phyloP scores from a whole-genome alignment of 2,329 filamentous ascomycete species.

The Colletotrichum lupini region DNA sequence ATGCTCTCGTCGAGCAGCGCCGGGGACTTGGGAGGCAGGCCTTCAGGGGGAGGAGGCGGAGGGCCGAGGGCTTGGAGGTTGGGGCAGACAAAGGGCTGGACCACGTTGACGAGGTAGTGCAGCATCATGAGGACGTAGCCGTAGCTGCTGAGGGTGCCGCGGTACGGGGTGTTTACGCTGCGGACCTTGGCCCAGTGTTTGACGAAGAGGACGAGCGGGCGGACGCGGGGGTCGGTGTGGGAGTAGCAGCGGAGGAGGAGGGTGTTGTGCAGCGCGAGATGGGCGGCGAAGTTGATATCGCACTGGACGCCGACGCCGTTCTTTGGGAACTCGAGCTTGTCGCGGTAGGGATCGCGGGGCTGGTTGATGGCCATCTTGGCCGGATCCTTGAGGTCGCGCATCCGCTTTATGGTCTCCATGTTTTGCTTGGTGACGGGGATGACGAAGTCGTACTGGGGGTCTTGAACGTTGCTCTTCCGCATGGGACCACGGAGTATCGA shows the following conservation, averaged over 20 bases:
- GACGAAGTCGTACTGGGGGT: slow-evolving; percentile 42
- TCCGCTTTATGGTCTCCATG: slow-evolving; percentile 50
- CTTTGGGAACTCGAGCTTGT: slow-evolving; percentile 82
- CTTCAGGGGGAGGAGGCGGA: slow-evolving; percentile 50
- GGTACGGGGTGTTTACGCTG: slow-evolving; percentile 87
- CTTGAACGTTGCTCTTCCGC: slow-evolving; percentile 35
- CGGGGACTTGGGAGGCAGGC: slow-evolving; percentile 37
- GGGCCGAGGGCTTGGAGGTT: slow-evolving; percentile 77
- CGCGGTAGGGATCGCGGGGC: slow-evolving; percentile 63
- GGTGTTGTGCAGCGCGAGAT: slow-evolving; percentile 86
- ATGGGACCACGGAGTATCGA: slow-evolving; percentile 56
- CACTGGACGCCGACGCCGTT: slow-evolving; percentile 84
- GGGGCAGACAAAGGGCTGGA: slow-evolving; percentile 81
- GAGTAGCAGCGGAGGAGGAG: slow-evolving; percentile 85
- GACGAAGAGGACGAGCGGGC: slow-evolving; percentile 83
- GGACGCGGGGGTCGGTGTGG: slow-evolving; percentile 80
- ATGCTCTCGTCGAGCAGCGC: slow-evolving; percentile 52
- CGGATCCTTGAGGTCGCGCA: slow-evolving; percentile 60
- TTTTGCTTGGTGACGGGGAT: slow-evolving; percentile 51
- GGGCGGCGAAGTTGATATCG: slow-evolving; percentile 91
- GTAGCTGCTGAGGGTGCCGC: slow-evolving; percentile 88
- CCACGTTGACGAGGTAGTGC: slow-evolving; percentile 89
- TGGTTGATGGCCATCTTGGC: slow-evolving; percentile 61
- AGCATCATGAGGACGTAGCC: slow-evolving; percentile 93
- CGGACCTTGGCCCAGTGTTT: slow-evolving; percentile 91